These are phyloP conservation scores for Amanita polypyramis DNA, from an alignment of 768 basidiomycete species.

Conservation along the genomic window DNA sequence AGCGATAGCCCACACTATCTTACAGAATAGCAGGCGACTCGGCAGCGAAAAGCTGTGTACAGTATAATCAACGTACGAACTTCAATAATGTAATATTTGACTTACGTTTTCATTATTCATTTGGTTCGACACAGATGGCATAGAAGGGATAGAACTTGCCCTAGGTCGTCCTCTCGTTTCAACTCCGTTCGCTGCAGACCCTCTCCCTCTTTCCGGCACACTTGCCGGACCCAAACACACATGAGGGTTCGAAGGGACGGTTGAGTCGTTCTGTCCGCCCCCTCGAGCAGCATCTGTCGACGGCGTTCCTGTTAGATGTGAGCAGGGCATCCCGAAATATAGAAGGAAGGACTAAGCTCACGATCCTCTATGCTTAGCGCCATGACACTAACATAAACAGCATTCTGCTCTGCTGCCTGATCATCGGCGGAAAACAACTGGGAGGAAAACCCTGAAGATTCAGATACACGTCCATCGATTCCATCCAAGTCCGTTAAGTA, in stretches of 20 bases:
- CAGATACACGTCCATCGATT: not conserved
- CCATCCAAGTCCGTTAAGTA: not conserved
- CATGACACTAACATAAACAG: constrained; percentile 21
- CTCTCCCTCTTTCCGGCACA: not conserved
- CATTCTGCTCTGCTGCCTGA: constrained; percentile 28
- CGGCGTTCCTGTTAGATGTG: not conserved
- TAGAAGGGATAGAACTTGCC: constrained; percentile 7
- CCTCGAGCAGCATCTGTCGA: not conserved
- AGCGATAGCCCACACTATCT: too few relatives aligned
- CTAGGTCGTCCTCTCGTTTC: not conserved
- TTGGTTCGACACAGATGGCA: constrained; percentile 7
- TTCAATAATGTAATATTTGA: not conserved
- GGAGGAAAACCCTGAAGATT: constrained; percentile 1
- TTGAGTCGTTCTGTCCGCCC: not conserved
- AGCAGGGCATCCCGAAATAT: not conserved
- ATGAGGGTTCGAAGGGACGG: not conserved
- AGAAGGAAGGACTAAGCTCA: not conserved
- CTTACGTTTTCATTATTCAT: constrained; percentile 14
- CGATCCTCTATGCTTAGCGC: not conserved
- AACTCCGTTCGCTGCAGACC: not conserved
- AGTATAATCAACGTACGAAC: not conserved
- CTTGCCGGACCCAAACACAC: not conserved
- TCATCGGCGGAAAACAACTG: constrained; percentile 17
- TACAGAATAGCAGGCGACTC: constrained; percentile 14
- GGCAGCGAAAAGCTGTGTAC: constrained; percentile 18